Evolutionary conservation across 2,329 filamentous ascomycete species (phyloP).

Genomic region (Aspergillus aculeatinus): DNA sequence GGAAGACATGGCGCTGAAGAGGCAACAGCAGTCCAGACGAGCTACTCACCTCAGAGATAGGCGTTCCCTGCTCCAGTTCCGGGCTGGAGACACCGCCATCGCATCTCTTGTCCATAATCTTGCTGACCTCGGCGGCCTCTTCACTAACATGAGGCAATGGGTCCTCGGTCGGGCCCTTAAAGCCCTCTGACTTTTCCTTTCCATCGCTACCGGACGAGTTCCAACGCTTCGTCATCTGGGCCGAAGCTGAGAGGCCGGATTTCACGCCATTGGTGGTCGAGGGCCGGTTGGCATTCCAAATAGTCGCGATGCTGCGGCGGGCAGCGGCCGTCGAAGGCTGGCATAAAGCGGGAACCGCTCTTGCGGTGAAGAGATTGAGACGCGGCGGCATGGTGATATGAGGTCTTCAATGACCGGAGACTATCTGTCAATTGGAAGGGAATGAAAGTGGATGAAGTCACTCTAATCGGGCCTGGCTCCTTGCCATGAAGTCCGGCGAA

Average conservation of each 20-base stretch:
- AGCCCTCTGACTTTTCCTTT: slow-evolving; percentile 29
- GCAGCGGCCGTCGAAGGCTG: slow-evolving; percentile 25
- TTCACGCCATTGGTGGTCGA: slow-evolving; percentile 13
- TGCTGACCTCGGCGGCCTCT: slow-evolving; percentile 61
- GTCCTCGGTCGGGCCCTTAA: slow-evolving; percentile 52
- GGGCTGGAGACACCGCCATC: slow-evolving; percentile 49
- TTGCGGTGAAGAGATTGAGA: slow-evolving; percentile 49
- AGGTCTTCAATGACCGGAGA: not conserved
- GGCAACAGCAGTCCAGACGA: not conserved
- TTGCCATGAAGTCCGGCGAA: slow-evolving; percentile 14
- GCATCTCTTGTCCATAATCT: slow-evolving; percentile 53
- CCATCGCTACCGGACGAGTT: slow-evolving; percentile 35
- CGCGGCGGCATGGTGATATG: slow-evolving; percentile 53
- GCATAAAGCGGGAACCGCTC: slow-evolving; percentile 33
- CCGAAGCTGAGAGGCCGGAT: slow-evolving; percentile 18
- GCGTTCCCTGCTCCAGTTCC: slow-evolving; percentile 64
- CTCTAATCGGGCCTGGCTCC: not conserved
- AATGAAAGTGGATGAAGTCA: slow-evolving; percentile 1
- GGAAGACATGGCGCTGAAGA: not conserved
- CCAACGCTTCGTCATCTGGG: slow-evolving; percentile 30
- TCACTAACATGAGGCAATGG: slow-evolving; percentile 61
- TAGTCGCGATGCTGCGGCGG: slow-evolving; percentile 24
- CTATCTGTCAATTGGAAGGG: not conserved
- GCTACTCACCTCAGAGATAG: slow-evolving; percentile 61
- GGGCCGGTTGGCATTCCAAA: slow-evolving; percentile 17